Percentiles rank a stretch among this genome's conserved stretches.
Evolutionary conservation across 106 monocot genomes (phyloP).

Genomic region (Xerophyta viscosa): DNA sequence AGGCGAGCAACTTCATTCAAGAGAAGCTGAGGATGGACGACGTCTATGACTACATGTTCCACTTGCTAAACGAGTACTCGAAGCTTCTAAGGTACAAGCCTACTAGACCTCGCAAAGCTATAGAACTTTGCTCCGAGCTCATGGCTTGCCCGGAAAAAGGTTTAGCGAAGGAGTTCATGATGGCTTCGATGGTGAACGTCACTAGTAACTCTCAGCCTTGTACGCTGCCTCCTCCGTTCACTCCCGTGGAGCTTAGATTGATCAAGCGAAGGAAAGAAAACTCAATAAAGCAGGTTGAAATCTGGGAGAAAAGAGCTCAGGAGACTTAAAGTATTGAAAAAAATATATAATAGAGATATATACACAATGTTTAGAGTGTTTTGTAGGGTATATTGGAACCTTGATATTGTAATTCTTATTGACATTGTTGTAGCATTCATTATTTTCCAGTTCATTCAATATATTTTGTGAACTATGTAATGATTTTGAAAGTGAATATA

Average conservation of each 20-base stretch:
- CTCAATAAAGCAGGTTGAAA: conserved; percentile 11
- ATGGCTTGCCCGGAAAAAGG: conserved; percentile 31
- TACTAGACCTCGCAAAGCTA: conserved; percentile 27
- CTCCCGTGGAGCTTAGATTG: conserved; percentile 9
- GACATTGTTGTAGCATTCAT: no score
- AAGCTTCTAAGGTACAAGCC: conserved; percentile 47
- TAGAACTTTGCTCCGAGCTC: conserved; percentile 32
- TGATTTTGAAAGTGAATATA: no score
- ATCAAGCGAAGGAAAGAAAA: conserved; percentile 5
- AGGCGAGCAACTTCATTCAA: conserved; percentile 40
- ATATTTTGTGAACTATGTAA: no score
- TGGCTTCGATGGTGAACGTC: conserved; percentile 40
- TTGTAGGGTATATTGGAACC: no score
- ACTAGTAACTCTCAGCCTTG: conserved; percentile 20
- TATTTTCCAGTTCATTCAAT: no score
- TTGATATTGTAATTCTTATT: no score
- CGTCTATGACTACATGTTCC: conserved; percentile 74
- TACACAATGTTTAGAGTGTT: no score
- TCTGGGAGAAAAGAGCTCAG: conserved; percentile 9
- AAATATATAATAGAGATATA: no score
- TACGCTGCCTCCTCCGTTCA: conserved; percentile 22
- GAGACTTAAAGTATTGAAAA: no score
- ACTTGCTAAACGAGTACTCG: conserved; percentile 50
- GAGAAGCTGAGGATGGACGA: conserved; percentile 49
- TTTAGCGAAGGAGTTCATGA: conserved; percentile 22